A percentile compares a stretch with the other conserved stretches of the same genome.
Evolutionary conservation across 2,329 filamentous ascomycete species (phyloP).

Genomic region (Podosphaera leucotricha): DNA sequence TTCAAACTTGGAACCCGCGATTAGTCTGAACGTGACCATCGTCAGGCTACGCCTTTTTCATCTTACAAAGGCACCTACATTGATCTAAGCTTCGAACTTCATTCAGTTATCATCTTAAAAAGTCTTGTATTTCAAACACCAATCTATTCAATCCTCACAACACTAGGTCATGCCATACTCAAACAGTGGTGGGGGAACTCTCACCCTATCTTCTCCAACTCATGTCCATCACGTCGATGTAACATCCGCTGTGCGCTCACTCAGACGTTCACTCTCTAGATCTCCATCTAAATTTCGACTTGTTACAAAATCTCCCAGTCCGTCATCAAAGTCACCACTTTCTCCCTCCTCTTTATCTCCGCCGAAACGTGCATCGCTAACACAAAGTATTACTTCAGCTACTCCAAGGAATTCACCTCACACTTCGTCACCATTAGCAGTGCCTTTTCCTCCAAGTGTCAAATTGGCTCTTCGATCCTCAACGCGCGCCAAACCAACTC

Average conservation of each 20-base stretch:
- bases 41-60: background rate
- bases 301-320: constrained; percentile 20
- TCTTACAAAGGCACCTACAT: background rate
- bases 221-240: constrained; percentile 64
- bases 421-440: constrained; percentile 30
- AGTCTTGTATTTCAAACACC: background rate
- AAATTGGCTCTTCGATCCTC: constrained; percentile 42
- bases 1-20: background rate
- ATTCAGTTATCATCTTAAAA: background rate
- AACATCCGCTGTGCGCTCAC: constrained; percentile 55
- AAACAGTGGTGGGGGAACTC: constrained; percentile 43
- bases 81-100: background rate
- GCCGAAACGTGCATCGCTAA: constrained; percentile 21
- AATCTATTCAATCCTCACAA: background rate
- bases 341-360: constrained; percentile 33
- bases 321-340: constrained; percentile 30
- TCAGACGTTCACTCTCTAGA: constrained; percentile 69
- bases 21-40: background rate
- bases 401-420: constrained; percentile 16
- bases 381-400: constrained; percentile 21
- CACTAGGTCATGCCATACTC: constrained; percentile 30
- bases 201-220: constrained; percentile 72
- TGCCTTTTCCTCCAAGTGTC: constrained; percentile 40
- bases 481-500: constrained; percentile 32
- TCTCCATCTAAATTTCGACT: constrained; percentile 82